Base-by-base conservation (phyloP, 2,329 filamentous ascomycete genomes). In the Aspergillus tanneri region DNA sequence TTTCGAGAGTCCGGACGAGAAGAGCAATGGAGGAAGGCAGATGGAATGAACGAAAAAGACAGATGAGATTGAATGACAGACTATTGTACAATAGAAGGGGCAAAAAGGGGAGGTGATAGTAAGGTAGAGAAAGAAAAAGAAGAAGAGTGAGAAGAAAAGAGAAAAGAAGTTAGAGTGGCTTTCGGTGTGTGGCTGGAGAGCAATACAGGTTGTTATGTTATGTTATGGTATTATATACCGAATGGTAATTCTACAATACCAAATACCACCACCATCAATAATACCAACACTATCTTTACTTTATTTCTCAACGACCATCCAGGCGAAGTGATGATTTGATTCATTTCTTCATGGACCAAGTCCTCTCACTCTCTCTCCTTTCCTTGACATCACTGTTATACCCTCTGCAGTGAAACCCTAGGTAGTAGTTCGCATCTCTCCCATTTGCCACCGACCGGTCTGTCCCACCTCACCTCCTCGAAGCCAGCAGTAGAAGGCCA, bases 1-100 rank as follows among this genome's bases (percentile, higher is more conserved):
- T 65, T 64, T 61, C 59, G 61, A 66, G 61, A 67, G 57, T 35
- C 50, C 40, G 46, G 59, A 56, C 52, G 34, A 50, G 34, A 38
- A 28, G 39, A 36, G 35, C 38, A 14, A 18, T 27, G 27, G 28
- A 21, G 11, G 9, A 3, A 8, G 19, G 28, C 14, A n/a, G 22
- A 38, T 30, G 40, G 18, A 43, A 47, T 42, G 40, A 52, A 47
- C 52, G 49, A 54, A 54, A 48, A 51, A 43, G 35, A 41, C 23
- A 30, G 44, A 50, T 47, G 21, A 43, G 46, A 14, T 16, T 32
- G n/a, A 35, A 53, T 25, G 52, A 54, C 41, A 41, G 47, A 54
- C 47, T 57, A 57, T 50, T 43, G 35, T 57, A 59, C 52, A 59
- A 18, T 35, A 12, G 18, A 27, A 36, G 22, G 16, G 22, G 11